Percentiles rank a stretch among this genome's conserved stretches.
Evolutionary conservation across 1,139 yeast genomes (phyloP).

Genomic region (Hemisphaericaspora xylanilytica): DNA sequence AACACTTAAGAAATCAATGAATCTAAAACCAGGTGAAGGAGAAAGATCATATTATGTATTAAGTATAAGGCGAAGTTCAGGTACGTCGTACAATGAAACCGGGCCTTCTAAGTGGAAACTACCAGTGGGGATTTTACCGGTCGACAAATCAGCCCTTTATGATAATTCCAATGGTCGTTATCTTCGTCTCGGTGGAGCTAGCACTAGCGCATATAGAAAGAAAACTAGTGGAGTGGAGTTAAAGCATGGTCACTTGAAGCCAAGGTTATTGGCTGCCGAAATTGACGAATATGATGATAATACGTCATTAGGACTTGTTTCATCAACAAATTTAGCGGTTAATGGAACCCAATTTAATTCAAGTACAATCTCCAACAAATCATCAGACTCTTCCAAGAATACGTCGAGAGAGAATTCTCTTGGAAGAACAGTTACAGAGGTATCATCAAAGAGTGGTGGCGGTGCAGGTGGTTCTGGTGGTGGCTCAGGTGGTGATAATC

Average conservation of each 20-base stretch:
- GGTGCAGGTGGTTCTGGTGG: no score
- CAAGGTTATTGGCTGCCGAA: conserved; percentile 75
- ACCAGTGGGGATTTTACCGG: conserved; percentile 61
- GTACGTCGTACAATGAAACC: conserved; percentile 55
- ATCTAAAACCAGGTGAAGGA: conserved; percentile 49
- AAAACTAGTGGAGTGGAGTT: conserved; percentile 56
- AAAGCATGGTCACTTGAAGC: conserved; percentile 71
- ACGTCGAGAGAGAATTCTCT: conserved; percentile 22
- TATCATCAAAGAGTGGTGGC: conserved; percentile 20
- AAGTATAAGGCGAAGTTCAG: conserved; percentile 49
- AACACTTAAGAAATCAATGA: conserved; percentile 35
- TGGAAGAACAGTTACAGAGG: conserved; percentile 31
- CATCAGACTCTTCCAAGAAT: conserved; percentile 3
- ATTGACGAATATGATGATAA: conserved; percentile 60
- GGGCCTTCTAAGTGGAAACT: conserved; percentile 59
- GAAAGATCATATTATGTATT: conserved; percentile 56
- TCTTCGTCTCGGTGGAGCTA: conserved; percentile 25
- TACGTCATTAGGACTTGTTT: conserved; percentile 6
- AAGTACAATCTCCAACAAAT: conserved; percentile 7
- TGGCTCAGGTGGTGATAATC: conserved; percentile 18
- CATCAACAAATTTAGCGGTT: conserved; percentile 21
- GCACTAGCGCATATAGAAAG: conserved; percentile 21
- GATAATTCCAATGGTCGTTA: conserved; percentile 31
- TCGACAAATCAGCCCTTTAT: conserved; percentile 31
- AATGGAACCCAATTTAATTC: conserved; percentile 18